Base-by-base conservation (phyloP, 345 rosid species). In the Erodium maritimum region DNA sequence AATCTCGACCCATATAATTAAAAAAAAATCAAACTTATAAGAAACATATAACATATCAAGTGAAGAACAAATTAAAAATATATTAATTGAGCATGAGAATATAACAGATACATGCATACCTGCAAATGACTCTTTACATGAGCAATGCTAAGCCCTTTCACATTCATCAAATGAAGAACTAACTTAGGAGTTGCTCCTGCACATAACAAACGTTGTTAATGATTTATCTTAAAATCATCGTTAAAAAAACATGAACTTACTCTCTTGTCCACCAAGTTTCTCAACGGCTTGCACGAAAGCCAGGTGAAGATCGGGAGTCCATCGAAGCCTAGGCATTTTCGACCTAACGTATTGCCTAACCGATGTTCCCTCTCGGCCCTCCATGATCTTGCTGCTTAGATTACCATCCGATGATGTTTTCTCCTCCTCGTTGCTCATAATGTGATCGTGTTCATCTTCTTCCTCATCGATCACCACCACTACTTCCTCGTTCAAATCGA, bases 41-140 rank as follows among this genome's bases (percentile, higher is more conserved):
- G n/a, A n/a, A n/a, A n/a, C n/a, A n/a, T n/a, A n/a, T n/a, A n/a
- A n/a, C n/a, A n/a, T n/a, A n/a, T n/a, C n/a, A n/a, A n/a, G n/a
- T n/a, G n/a, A n/a, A n/a, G n/a, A n/a, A n/a, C n/a, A n/a, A n/a
- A n/a, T n/a, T n/a, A n/a, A n/a, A n/a, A n/a, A n/a, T n/a, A n/a
- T n/a, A n/a, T n/a, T n/a, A n/a, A n/a, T n/a, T n/a, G n/a, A n/a
- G n/a, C n/a, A n/a, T n/a, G n/a, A n/a, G n/a, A n/a, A n/a, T n/a
- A n/a, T n/a, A n/a, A n/a, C n/a, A n/a, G n/a, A n/a, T n/a, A n/a
- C n/a, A n/a, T n/a, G n/a, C n/a, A n/a, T 55, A 90, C 97, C 93
- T 90, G 97, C 73, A 87, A 75, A 64, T 90, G 95, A 81, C 97
- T 90, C 77, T 87, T 90, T 20, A 90, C 93, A 70, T 90, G 95